Percentiles rank a stretch among this genome's conserved stretches.
Conservation (phyloP, 805 yeast genomes). For the Lachancea quebecensis region DNA sequence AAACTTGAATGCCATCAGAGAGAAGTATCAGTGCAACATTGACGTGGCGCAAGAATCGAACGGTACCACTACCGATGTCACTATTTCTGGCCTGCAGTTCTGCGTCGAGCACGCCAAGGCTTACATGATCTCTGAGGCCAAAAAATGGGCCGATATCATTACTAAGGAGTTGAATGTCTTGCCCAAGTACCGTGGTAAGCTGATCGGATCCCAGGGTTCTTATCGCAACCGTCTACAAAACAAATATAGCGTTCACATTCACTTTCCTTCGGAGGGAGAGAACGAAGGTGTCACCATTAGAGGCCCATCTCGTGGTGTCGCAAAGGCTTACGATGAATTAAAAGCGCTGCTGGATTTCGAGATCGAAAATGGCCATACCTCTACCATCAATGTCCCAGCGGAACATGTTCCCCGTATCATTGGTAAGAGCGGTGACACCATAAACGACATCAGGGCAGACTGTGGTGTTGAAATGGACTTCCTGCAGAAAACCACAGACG, state of each 20-base stretch:
- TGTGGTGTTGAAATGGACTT: constrained; percentile 47
- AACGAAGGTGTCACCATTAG: constrained; percentile 60
- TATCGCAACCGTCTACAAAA: constrained; percentile 81
- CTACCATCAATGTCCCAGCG: constrained; percentile 58
- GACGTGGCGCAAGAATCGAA: constrained; percentile 58
- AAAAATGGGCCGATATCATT: constrained; percentile 77
- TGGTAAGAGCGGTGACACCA: constrained; percentile 81
- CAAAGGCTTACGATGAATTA: constrained; percentile 76
- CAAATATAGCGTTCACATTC: constrained; percentile 74
- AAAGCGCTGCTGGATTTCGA: constrained; percentile 79
- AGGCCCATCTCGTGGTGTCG: constrained; percentile 88
- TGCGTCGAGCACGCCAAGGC: constrained; percentile 68
- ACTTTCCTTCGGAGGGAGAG: constrained; percentile 58
- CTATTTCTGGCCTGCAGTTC: constrained; percentile 68
- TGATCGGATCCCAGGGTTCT: constrained; percentile 79
- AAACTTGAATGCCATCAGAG: constrained; percentile 57
- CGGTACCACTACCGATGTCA: constrained; percentile 40
- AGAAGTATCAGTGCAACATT: constrained; percentile 66
- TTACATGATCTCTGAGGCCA: constrained; percentile 50
- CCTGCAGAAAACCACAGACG: constrained; percentile 34
- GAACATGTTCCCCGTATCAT: constrained; percentile 77
- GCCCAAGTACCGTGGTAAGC: constrained; percentile 64
- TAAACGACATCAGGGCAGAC: constrained; percentile 69
- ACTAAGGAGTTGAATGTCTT: constrained; percentile 63
- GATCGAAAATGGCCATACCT: constrained; percentile 71